Base-by-base conservation (phyloP, 83 land plant genomes). In the Isoetes engelmannii region DNA sequence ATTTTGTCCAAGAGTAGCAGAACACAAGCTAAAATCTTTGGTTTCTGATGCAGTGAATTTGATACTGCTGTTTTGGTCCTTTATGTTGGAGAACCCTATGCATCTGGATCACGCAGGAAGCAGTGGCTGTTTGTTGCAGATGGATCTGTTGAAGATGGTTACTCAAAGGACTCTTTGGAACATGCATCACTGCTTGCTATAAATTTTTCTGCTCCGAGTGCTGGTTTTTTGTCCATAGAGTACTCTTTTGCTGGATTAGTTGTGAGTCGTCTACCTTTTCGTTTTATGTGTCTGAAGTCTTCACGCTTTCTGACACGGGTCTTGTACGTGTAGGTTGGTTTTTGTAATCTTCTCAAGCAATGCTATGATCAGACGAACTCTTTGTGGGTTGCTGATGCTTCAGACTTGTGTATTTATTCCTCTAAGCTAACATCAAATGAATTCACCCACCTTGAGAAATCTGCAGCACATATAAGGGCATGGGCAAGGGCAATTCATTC, bases 51-150 rank as follows among this genome's bases (percentile, higher is more conserved):
- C 78, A 89, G 95, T 77, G 95, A 89, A 63, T 89, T 89, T 75
- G 95, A 89, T 71, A 81, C 74, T 41, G 88, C 82, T 60, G 91
- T 75, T 4, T 57, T 81, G 6, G 78, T 89, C 74, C 65, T 89
- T 28, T 67, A 81, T 69, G 88, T 87, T 48, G 95, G 88, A n/a
- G 88, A 86, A 67, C 80, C 76, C 50, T 87, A 73, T 71, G 45
- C n/a, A 17, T 76, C 74, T 67, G 78, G 78, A 47, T 37, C 60
- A 5, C 88, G 74, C 18, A 81, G 51, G 75, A 84, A 75, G 62
- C 95, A 89, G 71, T 89, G 95, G 95, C 71, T 89, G 44, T 89
- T 89, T 67, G 76, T 81, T 8, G 65, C 90, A 42, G 95, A 89
- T 78, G 83, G 84, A 20, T 84, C 85, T 13, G 28, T 71, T 7